phyloP scores from a whole-genome alignment of 2,329 filamentous ascomycete genomes.

The Fusarium albosuccineum region DNA sequence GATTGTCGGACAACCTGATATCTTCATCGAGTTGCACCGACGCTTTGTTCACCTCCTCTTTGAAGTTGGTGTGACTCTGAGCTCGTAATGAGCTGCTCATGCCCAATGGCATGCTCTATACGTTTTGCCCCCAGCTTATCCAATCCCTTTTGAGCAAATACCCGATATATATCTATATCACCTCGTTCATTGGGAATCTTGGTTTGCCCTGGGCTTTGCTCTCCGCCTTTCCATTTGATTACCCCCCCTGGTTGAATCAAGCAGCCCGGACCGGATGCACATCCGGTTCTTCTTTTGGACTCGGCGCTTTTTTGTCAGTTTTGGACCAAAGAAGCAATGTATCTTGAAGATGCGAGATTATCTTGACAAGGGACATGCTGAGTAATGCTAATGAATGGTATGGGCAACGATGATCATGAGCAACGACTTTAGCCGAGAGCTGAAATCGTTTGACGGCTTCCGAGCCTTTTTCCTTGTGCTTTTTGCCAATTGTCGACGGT shows the following conservation, averaged over 20 bases:
- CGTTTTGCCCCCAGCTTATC: constrained; percentile 41
- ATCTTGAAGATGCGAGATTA: constrained; percentile 22
- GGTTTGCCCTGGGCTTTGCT: constrained; percentile 30
- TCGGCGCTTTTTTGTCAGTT: constrained; percentile 14
- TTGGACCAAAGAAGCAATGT: constrained; percentile 23
- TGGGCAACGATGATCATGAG: constrained; percentile 32
- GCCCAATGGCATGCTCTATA: constrained; percentile 44
- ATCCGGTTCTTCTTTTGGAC: constrained; percentile 19
- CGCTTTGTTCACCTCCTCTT: constrained; percentile 73
- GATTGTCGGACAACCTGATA: constrained; percentile 74
- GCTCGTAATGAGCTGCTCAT: constrained; percentile 55
- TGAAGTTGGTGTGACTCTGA: constrained; percentile 68
- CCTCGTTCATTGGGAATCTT: constrained; percentile 13
- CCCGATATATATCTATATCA: constrained; percentile 1
- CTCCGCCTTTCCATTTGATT: constrained; percentile 21
- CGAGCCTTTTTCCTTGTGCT: constrained; percentile 3
- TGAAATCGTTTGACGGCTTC: constrained; percentile 14
- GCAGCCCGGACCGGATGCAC: constrained; percentile 11
- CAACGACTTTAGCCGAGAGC: constrained; percentile 27
- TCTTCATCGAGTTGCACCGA: constrained; percentile 75
- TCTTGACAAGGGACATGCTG: constrained; percentile 17
- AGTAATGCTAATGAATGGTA: constrained; percentile 31
- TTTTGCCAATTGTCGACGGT: constrained; percentile 13
- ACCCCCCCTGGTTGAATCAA: constrained; percentile 24
- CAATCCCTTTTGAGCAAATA: constrained; percentile 8